Evolutionary conservation across 2,329 filamentous ascomycete species (phyloP).

Genomic region (Ascochyta koolunga): DNA sequence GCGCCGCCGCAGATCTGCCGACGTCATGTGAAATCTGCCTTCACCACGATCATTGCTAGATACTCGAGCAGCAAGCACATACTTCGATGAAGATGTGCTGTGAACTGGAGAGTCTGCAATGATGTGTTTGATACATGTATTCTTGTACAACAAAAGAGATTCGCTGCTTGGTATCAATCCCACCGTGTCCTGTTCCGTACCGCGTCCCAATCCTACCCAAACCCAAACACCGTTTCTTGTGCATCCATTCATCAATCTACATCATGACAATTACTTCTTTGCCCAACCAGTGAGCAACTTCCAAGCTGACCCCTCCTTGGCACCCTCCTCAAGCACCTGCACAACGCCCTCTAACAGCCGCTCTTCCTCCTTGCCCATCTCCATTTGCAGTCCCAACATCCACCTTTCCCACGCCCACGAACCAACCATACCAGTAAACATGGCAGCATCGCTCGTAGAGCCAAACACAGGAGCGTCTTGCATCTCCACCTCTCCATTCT

Average conservation of each 20-base stretch:
- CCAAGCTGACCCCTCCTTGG: constrained; percentile 64
- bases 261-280: constrained; percentile 38
- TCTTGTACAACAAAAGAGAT: constrained; percentile 33
- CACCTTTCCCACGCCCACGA: constrained; percentile 96
- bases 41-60: not conserved
- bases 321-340: constrained; percentile 64
- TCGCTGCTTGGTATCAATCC: constrained; percentile 40
- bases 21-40: not conserved
- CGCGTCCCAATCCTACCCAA: not conserved
- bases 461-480: constrained; percentile 39
- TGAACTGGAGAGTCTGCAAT: not conserved
- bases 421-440: constrained; percentile 80
- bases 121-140: constrained; percentile 23
- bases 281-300: constrained; percentile 62
- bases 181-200: constrained; percentile 9
- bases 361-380: constrained; percentile 72
- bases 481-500: constrained; percentile 41
- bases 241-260: constrained; percentile 8
- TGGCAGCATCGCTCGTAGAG: constrained; percentile 70
- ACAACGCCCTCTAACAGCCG: constrained; percentile 62
- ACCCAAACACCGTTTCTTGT: constrained; percentile 28
- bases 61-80: not conserved
- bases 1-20: constrained; percentile 26
- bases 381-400: constrained; percentile 85
- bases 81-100: no score